These are phyloP conservation scores for Botrytis sinoallii DNA, from an alignment of 2,329 filamentous ascomycete genomes.

Conservation along the genomic window DNA sequence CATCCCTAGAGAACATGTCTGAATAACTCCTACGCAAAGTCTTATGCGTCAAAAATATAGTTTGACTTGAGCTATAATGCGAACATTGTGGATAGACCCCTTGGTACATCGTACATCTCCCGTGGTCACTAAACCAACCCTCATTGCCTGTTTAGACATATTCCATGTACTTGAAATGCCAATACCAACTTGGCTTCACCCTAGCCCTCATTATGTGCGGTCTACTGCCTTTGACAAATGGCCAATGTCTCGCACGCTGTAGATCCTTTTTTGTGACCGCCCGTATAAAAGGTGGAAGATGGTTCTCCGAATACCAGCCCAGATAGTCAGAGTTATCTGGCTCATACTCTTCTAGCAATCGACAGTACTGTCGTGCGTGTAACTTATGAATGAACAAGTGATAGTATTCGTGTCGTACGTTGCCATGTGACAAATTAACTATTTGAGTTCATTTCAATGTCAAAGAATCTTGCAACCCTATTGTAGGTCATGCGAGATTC, in stretches of 20 bases:
- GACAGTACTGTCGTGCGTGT: neutral
- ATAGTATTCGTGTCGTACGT: neutral
- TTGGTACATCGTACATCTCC: neutral
- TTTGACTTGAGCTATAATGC: no score
- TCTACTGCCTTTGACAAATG: neutral
- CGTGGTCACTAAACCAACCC: neutral
- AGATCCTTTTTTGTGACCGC: neutral
- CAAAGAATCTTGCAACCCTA: neutral
- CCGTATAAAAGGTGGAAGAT: neutral
- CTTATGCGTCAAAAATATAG: neutral
- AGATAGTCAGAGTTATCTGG: neutral
- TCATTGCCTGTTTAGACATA: no score
- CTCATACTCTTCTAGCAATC: neutral
- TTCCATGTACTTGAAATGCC: no score
- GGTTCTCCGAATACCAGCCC: neutral
- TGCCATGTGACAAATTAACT: neutral
- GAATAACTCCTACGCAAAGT: neutral
- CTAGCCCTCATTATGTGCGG: fast-evolving
- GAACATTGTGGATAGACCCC: neutral
- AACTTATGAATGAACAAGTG: no score
- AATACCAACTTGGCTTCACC: fast-evolving
- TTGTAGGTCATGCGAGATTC: neutral
- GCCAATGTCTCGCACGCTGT: neutral
- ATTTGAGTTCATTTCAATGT: neutral
- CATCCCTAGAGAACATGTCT: neutral